Conservation (phyloP, 139 green algal genomes). For the Volvox reticuliferus region DNA sequence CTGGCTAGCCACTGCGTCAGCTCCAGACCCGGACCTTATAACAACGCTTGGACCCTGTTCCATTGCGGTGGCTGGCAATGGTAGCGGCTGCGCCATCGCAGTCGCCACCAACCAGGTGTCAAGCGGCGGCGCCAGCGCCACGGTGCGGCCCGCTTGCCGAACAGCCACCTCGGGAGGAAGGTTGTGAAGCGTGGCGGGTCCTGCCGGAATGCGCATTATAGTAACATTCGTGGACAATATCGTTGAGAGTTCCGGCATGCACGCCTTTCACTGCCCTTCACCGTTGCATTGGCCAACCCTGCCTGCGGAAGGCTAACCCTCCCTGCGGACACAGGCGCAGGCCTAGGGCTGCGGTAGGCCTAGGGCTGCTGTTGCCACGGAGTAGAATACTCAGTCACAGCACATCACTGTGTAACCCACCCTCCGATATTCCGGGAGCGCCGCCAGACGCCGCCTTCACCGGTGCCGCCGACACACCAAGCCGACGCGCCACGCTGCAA, state of each 20-base stretch:
- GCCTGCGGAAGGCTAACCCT: too few relatives aligned
- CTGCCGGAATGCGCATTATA: slow-evolving; percentile 11
- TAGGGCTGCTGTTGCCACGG: too few relatives aligned
- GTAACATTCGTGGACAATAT: not conserved
- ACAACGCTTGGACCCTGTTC: not conserved
- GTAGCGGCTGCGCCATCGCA: not conserved
- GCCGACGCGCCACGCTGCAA: slow-evolving; percentile 51
- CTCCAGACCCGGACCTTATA: not conserved
- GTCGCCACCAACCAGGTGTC: slow-evolving; percentile 54
- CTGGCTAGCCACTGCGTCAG: not conserved
- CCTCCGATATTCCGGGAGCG: not conserved
- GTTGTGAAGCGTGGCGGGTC: slow-evolving; percentile 9
- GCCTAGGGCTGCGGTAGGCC: too few relatives aligned
- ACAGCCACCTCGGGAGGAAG: slow-evolving; percentile 56
- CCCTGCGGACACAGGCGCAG: too few relatives aligned
- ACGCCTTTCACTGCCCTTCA: too few relatives aligned
- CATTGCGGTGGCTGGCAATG: not conserved
- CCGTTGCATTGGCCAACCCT: too few relatives aligned
- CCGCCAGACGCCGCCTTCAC: slow-evolving; percentile 29
- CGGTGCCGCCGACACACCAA: slow-evolving; percentile 61
- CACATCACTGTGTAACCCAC: not conserved
- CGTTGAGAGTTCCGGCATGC: too few relatives aligned
- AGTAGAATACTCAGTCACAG: too few relatives aligned
- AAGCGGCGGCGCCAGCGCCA: slow-evolving; percentile 44
- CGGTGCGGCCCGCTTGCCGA: slow-evolving; percentile 45